Conservation (phyloP, 331 rosid genomes). For the Phaseolus coccineus region DNA sequence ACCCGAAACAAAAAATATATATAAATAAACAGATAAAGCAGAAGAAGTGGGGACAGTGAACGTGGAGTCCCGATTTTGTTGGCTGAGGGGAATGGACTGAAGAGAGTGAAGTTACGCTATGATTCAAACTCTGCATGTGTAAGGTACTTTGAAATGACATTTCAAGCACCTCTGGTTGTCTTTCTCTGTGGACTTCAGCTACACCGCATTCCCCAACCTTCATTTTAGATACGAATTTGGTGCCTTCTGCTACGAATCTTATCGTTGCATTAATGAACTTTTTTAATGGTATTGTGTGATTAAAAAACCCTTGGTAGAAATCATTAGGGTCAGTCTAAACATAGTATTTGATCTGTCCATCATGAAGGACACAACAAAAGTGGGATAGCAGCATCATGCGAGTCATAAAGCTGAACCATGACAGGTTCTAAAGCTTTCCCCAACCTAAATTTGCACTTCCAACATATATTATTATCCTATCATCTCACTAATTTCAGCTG, state of each 20-base stretch:
- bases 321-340: constrained; percentile 46
- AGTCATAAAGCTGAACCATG: constrained; percentile 48
- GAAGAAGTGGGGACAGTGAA: constrained; percentile 25
- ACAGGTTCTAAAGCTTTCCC: constrained; percentile 46
- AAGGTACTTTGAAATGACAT: constrained; percentile 71
- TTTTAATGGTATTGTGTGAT: too few species aligned
- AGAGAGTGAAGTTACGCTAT: constrained; percentile 48
- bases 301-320: constrained; percentile 14
- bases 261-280: constrained; percentile 2
- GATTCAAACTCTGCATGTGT: constrained; percentile 53
- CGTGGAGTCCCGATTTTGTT: constrained; percentile 53
- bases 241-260: background rate
- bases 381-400: constrained; percentile 30
- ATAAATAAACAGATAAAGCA: background rate
- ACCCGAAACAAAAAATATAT: background rate
- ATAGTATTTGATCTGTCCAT: constrained; percentile 56
- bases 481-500: background rate
- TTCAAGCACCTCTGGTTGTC: constrained; percentile 44
- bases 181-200: background rate
- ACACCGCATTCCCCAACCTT: constrained; percentile 40
- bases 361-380: constrained; percentile 49
- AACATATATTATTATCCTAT: background rate
- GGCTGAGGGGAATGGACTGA: constrained; percentile 39
- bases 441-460: constrained; percentile 16
- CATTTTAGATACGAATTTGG: background rate